Base-by-base conservation (phyloP, 495 filamentous ascomycete genomes). In the Corynascus novoguineensis region DNA sequence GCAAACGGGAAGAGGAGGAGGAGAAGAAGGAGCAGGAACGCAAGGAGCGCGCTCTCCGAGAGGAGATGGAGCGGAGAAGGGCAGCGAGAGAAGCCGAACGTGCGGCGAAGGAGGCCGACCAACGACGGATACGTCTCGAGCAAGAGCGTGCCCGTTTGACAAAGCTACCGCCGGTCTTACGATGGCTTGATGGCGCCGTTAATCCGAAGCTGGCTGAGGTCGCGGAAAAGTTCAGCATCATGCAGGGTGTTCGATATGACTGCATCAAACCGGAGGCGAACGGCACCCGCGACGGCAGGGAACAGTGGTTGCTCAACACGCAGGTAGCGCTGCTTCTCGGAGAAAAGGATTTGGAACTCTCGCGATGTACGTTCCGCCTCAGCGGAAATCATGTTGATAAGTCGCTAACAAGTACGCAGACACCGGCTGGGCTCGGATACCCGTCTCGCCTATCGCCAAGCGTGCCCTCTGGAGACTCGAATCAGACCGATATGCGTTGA, bases 271-370 rank as follows among this genome's bases (percentile, higher is more conserved):
- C 74, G 5, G 73, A 71, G 19, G 67, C 72, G 22, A 78, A 74
- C 21, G 74, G 74, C 35, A 74, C 72, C 6, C 47, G 71, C 22
- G 70, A 73, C 35, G 78, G 75, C 35, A 70, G 77, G 40, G 87
- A 91, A 61, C 79, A 82, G 67, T 92, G 88, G 86, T 74, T 90
- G 61, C 81, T 88, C 28, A 91, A 90, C 59, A 84, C 86, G 42
- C 80, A 91, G 63, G 84, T 84, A 54, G 87, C 87, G 17, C 80
- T 88, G 17, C 73, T 92, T 24, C 73, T 92, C 28, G 88, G 86
- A 29, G 86, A 88, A 49, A 88, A 88, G 67, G 87, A 92, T 62
- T 75, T 88, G 21, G 79, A 84, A 37, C 75, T 92, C 28, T 83
- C 85, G 22, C 81, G 85, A 73, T 92, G 83, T 85, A 70, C 76